Evolutionary conservation across 371 early-diverging fungal species (phyloP).

Genomic region (Basidiobolus meristosporus): DNA sequence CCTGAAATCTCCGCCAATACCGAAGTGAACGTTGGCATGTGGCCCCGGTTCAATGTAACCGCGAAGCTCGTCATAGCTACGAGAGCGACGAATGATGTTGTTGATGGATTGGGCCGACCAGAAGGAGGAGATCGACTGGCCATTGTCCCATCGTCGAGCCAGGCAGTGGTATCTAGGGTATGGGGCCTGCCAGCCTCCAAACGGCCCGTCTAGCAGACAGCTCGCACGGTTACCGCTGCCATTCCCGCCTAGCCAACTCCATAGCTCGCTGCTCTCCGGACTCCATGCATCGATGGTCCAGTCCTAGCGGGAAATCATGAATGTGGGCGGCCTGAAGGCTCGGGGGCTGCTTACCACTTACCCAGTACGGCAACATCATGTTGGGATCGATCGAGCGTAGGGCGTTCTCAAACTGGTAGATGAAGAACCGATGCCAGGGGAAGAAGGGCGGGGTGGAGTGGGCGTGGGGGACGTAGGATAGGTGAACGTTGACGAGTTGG

Average conservation of each 20-base stretch:
- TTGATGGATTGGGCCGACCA: constrained; percentile 7
- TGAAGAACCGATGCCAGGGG: constrained; percentile 18
- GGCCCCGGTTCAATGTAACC: too few species aligned
- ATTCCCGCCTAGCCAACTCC: constrained; percentile 6
- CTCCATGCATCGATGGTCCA: too few species aligned
- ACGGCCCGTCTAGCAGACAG: too few species aligned
- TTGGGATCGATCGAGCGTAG: constrained; percentile 12
- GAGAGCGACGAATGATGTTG: too few species aligned
- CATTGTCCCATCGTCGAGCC: constrained; percentile 4
- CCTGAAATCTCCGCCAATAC: constrained; percentile 21
- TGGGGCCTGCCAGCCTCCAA: not conserved
- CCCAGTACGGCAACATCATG: constrained; percentile 28
- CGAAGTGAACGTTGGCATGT: constrained; percentile 20
- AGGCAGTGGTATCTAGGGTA: constrained; percentile 8
- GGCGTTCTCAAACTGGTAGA: constrained; percentile 9
- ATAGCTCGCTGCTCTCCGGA: too few species aligned
- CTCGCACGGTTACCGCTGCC: constrained; percentile 3
- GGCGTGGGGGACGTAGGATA: not conserved
- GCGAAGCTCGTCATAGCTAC: too few species aligned
- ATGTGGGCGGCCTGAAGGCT: too few species aligned
- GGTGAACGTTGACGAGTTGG: not conserved
- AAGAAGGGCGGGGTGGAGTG: constrained; percentile 10
- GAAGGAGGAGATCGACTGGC: constrained; percentile 8
- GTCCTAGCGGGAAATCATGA: too few species aligned
- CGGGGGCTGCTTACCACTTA: too few species aligned